Percentiles rank a stretch among this genome's conserved stretches.
These are phyloP conservation scores for Collybia sp. DNA, from an alignment of 768 basidiomycete species.

Conservation along the genomic window DNA sequence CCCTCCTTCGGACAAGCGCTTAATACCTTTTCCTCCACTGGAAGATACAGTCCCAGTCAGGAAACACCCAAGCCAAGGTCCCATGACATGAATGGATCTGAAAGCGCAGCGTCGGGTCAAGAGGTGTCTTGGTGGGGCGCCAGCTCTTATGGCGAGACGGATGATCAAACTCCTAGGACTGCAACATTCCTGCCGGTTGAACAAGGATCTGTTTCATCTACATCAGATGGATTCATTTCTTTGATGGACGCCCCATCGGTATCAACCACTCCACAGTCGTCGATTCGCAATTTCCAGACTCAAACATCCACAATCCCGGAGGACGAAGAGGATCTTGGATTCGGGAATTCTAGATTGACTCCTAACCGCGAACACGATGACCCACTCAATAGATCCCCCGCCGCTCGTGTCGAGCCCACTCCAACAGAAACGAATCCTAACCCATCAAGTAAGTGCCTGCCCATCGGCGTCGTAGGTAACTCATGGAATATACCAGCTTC, in stretches of 20 bases:
- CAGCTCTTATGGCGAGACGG: slow-evolving; percentile 26
- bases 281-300: slow-evolving; percentile 9
- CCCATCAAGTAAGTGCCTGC: background rate
- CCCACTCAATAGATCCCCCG: slow-evolving; percentile 15
- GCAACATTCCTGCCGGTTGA: slow-evolving; percentile 58
- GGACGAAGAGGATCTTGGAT: slow-evolving; percentile 85
- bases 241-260: slow-evolving; percentile 66
- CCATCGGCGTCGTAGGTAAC: background rate
- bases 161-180: slow-evolving; percentile 60
- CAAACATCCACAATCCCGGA: slow-evolving; percentile 38
- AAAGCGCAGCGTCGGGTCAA: slow-evolving; percentile 28
- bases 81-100: slow-evolving; percentile 18
- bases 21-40: slow-evolving; percentile 29
- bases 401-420: slow-evolving; percentile 10
- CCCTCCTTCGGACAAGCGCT: slow-evolving; percentile 27
- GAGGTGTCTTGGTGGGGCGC: slow-evolving; percentile 66
- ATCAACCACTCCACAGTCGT: slow-evolving; percentile 25
- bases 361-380: slow-evolving; percentile 30
- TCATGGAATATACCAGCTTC: background rate
- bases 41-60: slow-evolving; percentile 25
- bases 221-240: slow-evolving; percentile 70
- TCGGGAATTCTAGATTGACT: slow-evolving; percentile 64
- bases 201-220: slow-evolving; percentile 30
- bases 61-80: slow-evolving; percentile 26
- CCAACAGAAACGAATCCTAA: slow-evolving; percentile 4